Conservation (phyloP, 31 red algal species). For the Odonthalia washingtoniensis region DNA sequence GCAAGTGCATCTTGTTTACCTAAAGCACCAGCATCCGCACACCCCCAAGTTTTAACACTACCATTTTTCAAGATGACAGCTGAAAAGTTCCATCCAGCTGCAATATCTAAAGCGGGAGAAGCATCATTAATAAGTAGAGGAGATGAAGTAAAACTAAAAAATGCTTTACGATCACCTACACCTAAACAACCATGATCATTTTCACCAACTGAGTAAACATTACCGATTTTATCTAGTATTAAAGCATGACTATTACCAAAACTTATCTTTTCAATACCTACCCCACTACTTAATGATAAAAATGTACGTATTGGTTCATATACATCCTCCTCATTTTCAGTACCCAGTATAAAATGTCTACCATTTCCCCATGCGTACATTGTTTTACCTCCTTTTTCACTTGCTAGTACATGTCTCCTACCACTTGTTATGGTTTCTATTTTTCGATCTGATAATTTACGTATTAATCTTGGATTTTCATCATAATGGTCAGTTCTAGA, state of each 20-base stretch:
- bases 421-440: conserved; percentile 1
- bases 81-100: conserved; percentile 33
- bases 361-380: conserved; percentile 30
- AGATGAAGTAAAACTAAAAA: not conserved
- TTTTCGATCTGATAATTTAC: not conserved
- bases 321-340: not conserved
- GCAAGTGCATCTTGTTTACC: not conserved
- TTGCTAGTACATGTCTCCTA: conserved; percentile 11
- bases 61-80: conserved; percentile 10
- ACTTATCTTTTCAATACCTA: conserved; percentile 36
- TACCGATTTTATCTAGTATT: conserved; percentile 13
- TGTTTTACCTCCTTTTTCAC: not conserved
- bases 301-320: conserved; percentile 1
- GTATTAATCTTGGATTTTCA: conserved; percentile 14
- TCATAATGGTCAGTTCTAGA: not conserved
- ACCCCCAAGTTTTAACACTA: conserved; percentile 32
- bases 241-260: conserved; percentile 32
- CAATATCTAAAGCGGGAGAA: conserved; percentile 11
- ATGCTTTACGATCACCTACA: not conserved
- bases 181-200: conserved; percentile 46
- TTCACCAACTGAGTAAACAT: conserved; percentile 28
- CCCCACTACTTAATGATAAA: not conserved
- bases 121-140: conserved; percentile 10
- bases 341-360: conserved; percentile 16
- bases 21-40: conserved; percentile 41